phyloP scores from a whole-genome alignment of 768 basidiomycete species.

The Mycena galericulata region DNA sequence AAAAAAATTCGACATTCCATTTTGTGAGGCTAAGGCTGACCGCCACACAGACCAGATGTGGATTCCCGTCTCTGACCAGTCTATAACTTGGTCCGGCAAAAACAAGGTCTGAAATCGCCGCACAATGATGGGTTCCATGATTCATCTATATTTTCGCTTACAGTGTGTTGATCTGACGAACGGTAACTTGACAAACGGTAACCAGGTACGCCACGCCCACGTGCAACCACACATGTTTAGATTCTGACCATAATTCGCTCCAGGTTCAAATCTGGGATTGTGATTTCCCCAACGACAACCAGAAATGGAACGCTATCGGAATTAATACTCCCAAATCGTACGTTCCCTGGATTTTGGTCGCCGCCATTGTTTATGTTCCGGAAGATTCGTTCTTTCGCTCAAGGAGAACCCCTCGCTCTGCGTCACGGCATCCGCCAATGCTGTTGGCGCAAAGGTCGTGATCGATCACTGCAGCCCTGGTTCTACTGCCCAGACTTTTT shows the following conservation, averaged over 20 bases:
- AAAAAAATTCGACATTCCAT: not conserved
- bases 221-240: not conserved
- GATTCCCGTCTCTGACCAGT: conserved; percentile 8
- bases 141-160: not conserved
- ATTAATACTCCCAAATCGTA: conserved; percentile 16
- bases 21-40: not conserved
- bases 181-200: conserved; percentile 18
- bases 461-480: conserved; percentile 10
- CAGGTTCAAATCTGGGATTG: conserved; percentile 32
- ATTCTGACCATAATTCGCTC: not conserved
- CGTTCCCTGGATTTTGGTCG: not conserved
- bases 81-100: conserved; percentile 21
- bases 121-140: not conserved
- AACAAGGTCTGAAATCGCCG: conserved; percentile 14
- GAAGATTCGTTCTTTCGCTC: conserved; percentile 14
- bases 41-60: conserved; percentile 20
- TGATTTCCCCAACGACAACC: conserved; percentile 16
- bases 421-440: conserved; percentile 16
- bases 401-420: conserved; percentile 13
- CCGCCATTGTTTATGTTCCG: not conserved
- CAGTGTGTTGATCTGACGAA: conserved; percentile 30
- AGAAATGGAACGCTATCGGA: conserved; percentile 9
- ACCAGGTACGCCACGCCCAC: conserved; percentile 3
- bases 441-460: conserved; percentile 10
- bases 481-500: not conserved